These are phyloP conservation scores for Penicillium sp. DNA, from an alignment of 2,329 filamentous ascomycete species.

Conservation along the genomic window DNA sequence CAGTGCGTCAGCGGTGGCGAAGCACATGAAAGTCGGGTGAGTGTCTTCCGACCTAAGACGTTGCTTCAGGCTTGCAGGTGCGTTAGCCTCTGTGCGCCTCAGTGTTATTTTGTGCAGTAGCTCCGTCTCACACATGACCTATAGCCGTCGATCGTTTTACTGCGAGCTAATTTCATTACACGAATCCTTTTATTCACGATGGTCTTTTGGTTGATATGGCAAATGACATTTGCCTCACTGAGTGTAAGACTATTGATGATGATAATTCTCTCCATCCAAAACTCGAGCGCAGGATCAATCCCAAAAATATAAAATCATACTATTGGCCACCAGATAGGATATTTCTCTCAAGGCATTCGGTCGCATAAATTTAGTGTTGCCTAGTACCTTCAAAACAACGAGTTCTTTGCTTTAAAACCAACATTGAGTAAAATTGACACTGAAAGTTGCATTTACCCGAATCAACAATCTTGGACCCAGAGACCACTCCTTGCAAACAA, in stretches of 20 bases:
- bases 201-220: not conserved
- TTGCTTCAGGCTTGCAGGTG: conserved; percentile 1
- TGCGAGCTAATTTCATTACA: conserved; percentile 4
- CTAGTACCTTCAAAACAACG: no score
- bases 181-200: not conserved
- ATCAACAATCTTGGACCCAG: no score
- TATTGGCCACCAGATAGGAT: no score
- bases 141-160: not conserved
- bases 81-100: not conserved
- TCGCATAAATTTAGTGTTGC: not conserved
- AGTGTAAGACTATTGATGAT: not conserved
- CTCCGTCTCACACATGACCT: not conserved
- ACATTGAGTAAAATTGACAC: no score
- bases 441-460: no score
- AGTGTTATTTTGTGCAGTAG: conserved; percentile 3
- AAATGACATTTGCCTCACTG: not conserved
- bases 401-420: no score
- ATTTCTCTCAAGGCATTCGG: no score
- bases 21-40: conserved; percentile 1
- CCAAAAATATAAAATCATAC: no score
- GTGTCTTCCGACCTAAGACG: conserved; percentile 2
- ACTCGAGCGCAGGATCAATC: no score
- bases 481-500: no score
- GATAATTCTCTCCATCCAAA: not conserved
- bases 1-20: conserved; percentile 3